phyloP scores from a whole-genome alignment of 441 rosid genomes.

The Croton setiger region DNA sequence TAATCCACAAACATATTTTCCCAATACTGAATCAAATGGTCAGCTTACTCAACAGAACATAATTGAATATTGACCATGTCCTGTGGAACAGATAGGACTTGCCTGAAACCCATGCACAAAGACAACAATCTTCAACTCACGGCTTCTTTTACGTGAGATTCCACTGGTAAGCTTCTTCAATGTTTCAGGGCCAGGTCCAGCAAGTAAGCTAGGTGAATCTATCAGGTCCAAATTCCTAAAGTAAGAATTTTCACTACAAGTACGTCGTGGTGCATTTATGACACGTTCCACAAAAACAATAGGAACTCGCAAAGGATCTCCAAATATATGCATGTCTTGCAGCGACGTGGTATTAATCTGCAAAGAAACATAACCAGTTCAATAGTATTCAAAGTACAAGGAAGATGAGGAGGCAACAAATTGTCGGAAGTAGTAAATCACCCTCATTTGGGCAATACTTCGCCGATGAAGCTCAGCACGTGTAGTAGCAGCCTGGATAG shows the following conservation, averaged over 20 bases:
- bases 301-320: constrained; percentile 77
- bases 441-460: constrained; percentile 94
- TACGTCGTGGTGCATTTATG: constrained; percentile 66
- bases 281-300: constrained; percentile 80
- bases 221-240: constrained; percentile 53
- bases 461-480: constrained; percentile 95
- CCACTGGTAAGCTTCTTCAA: constrained; percentile 28
- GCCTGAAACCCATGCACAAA: constrained; percentile 99
- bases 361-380: constrained; percentile 24
- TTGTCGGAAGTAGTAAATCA: constrained; percentile 26
- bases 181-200: constrained; percentile 28
- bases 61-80: background rate
- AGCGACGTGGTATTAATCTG: constrained; percentile 85
- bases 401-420: constrained; percentile 11
- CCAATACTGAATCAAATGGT: background rate
- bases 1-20: too few species aligned
- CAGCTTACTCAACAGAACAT: background rate
- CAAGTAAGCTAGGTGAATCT: constrained; percentile 31
- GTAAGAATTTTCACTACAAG: constrained; percentile 70
- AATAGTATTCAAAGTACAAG: constrained; percentile 10
- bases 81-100: constrained; percentile 23
- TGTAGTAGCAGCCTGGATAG: constrained; percentile 66
- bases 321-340: constrained; percentile 88
- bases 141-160: constrained; percentile 32
- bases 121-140: constrained; percentile 66